Percentiles rank a stretch among this genome's conserved stretches.
These are phyloP conservation scores for Pseudohalonectria lignicola DNA, from an alignment of 2,329 filamentous ascomycete species.

Conservation along the genomic window DNA sequence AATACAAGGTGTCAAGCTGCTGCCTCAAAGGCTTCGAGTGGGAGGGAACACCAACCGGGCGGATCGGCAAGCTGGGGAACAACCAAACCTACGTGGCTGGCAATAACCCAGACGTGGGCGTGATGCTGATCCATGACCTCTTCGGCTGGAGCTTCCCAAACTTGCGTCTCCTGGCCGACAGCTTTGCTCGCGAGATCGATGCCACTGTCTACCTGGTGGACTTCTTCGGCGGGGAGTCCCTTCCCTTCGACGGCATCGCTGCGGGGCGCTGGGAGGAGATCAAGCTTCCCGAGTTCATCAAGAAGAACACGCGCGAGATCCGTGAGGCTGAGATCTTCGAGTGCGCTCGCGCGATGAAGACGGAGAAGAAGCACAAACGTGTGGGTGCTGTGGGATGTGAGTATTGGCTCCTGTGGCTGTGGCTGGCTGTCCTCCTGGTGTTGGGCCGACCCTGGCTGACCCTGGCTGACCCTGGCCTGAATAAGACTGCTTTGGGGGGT, in stretches of 20 bases:
- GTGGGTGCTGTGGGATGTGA: constrained; percentile 34
- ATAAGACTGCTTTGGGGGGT: constrained; percentile 41
- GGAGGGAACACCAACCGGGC: constrained; percentile 24
- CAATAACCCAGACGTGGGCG: constrained; percentile 23
- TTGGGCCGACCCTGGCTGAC: too few species aligned
- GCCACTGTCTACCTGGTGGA: constrained; percentile 37
- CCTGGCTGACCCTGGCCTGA: too few species aligned
- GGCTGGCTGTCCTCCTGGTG: too few species aligned
- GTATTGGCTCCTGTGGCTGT: too few species aligned
- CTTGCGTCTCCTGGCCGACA: constrained; percentile 34
- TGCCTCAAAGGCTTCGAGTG: constrained; percentile 28
- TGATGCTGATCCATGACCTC: constrained; percentile 37
- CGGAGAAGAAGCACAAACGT: constrained; percentile 16
- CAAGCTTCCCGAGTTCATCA: constrained; percentile 23
- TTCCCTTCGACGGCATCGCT: constrained; percentile 14
- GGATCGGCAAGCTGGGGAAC: constrained; percentile 24
- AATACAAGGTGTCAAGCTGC: constrained; percentile 1
- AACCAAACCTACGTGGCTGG: constrained; percentile 30
- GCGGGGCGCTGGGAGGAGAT: constrained; percentile 18
- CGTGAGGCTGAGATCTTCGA: constrained; percentile 27
- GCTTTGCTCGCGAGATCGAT: constrained; percentile 29
- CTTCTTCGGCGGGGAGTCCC: constrained; percentile 26
- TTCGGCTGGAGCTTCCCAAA: constrained; percentile 39
- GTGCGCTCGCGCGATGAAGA: constrained; percentile 22
- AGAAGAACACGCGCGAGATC: constrained; percentile 20